phyloP scores from a whole-genome alignment of 805 yeast species.

The Barnettozyma vustinii region DNA sequence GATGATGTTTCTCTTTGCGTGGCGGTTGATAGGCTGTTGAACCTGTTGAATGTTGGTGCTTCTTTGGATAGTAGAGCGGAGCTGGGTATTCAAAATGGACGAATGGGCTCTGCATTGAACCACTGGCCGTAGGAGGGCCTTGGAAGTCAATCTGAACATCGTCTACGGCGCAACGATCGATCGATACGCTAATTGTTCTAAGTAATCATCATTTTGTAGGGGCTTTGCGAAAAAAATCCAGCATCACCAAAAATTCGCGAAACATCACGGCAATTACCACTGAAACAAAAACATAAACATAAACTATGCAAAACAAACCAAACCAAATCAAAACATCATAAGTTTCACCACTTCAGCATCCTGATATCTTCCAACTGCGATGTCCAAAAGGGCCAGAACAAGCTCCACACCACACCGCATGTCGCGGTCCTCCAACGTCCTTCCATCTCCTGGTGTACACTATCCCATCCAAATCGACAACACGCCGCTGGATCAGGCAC shows the following conservation, averaged over 20 bases:
- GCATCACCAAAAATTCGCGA: not conserved
- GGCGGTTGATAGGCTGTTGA: not conserved
- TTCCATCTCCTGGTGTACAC: conserved; percentile 40
- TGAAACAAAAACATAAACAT: too few relatives aligned
- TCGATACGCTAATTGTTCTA: too few relatives aligned
- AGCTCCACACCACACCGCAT: conserved; percentile 33
- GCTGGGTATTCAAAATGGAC: not conserved
- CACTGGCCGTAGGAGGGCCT: not conserved
- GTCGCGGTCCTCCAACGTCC: conserved; percentile 32
- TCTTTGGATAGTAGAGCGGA: not conserved
- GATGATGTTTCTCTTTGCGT: conserved; percentile 31
- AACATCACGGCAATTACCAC: not conserved
- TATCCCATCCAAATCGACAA: conserved; percentile 36
- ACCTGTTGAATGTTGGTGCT: not conserved
- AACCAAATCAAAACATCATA: too few relatives aligned
- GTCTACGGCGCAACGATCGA: not conserved
- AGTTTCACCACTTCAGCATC: too few relatives aligned
- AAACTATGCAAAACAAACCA: too few relatives aligned
- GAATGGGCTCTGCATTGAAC: not conserved
- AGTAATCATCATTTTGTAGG: too few relatives aligned
- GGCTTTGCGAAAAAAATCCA: not conserved
- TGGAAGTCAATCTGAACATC: not conserved
- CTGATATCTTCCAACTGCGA: not conserved
- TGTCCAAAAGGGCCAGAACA: conserved; percentile 18
- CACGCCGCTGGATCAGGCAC: conserved; percentile 36